Base-by-base conservation (phyloP, 441 rosid genomes). In the Syzygium syzygioides region DNA sequence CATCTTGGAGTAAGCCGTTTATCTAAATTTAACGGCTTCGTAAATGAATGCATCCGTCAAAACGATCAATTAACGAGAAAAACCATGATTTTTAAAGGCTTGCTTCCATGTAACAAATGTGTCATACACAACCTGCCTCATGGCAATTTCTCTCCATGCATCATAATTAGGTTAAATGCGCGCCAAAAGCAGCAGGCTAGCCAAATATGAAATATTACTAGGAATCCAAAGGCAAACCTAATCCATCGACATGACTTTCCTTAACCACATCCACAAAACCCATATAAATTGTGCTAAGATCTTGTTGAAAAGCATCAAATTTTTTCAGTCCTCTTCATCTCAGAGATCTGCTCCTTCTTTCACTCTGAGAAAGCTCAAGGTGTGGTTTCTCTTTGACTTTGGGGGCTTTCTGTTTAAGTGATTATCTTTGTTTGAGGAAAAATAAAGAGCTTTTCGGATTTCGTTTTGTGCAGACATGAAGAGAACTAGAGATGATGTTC, bases 401-500 rank as follows among this genome's bases (percentile, higher is more conserved):
- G 53, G 53, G 83, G 50, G 83, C 83, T 76, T 13, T 76, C n/a
- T 41, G 83, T 76, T 76, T 76, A 76, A 7, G 26, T 25, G 52
- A 23, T 76, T 2, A 76, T 60, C 86, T 87, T 91, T 84, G 83
- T 71, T 28, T 26, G 53, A 54, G 45, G 55, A 56, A 41, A 76
- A 76, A 23, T 62, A 17, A 86, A 52, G 4, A 41, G 66, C 55
- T 34, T 59, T 62, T 41, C 18, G 83, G 83, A 14, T 76, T 41
- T 76, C n/a, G n/a, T 41, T 76, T 76, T 41, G 83, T 76, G 83
- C 83, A 94, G 99, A 89, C 88, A 98, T 98, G 99, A 96, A 96
- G 95, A 93, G 99, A 90, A 93, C 86, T 66, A 91, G 96, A 83
- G 99, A 95, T 20, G 97, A 94, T 89, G 90, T 12, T 7, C 87